phyloP scores from a whole-genome alignment of 306 rosid genomes.

The Phaseolus lunatus region DNA sequence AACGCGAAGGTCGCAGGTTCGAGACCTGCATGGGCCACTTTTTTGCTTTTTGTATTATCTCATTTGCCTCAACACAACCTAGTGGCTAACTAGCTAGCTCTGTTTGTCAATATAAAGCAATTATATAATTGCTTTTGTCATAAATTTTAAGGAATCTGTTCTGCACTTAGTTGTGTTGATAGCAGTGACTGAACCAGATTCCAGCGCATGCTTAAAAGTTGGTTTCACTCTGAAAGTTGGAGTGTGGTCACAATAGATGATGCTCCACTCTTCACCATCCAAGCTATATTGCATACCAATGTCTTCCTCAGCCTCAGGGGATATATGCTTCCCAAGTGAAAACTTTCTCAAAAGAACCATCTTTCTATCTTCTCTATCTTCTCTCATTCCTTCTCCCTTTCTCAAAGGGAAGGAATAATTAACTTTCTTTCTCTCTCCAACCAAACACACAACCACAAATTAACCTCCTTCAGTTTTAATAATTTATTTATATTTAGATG shows the following conservation, averaged over 20 bases:
- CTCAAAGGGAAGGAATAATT: background rate
- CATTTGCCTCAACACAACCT: background rate
- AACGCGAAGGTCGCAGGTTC: slow-evolving; percentile 42
- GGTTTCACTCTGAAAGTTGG: background rate
- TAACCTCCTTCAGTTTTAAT: background rate
- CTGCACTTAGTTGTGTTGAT: background rate
- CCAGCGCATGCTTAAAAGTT: slow-evolving; percentile 29
- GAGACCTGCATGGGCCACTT: slow-evolving; percentile 43
- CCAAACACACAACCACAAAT: background rate
- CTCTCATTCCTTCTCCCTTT: slow-evolving; percentile 37
- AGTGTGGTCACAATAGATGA: slow-evolving; percentile 4
- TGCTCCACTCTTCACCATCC: slow-evolving; percentile 36
- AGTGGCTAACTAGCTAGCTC: too few relatives aligned
- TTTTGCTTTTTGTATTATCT: too few relatives aligned
- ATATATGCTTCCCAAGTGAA: slow-evolving; percentile 34
- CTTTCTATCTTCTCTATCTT: slow-evolving; percentile 8
- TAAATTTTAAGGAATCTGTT: background rate
- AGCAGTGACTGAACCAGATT: slow-evolving; percentile 17
- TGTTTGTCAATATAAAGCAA: background rate
- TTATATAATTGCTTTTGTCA: background rate
- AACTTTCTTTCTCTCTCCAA: slow-evolving; percentile 27
- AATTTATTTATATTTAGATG: background rate
- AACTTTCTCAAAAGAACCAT: slow-evolving; percentile 26
- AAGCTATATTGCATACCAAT: background rate
- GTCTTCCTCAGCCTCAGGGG: background rate